phyloP scores from a whole-genome alignment of 345 rosid genomes.

The Angophora floribunda region DNA sequence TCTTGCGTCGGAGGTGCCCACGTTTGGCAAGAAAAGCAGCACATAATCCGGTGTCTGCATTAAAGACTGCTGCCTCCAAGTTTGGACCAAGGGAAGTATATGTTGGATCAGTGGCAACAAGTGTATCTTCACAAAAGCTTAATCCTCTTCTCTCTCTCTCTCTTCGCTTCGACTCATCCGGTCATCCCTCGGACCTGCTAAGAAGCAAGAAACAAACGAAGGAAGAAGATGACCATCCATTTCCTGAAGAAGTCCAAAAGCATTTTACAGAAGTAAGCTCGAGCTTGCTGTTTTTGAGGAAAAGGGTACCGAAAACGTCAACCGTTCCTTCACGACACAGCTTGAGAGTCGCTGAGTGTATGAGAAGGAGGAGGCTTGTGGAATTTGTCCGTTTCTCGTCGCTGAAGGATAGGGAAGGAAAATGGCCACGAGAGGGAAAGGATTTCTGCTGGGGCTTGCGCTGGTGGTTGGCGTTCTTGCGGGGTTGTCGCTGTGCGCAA shows the following conservation, averaged over 20 bases:
- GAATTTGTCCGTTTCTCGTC: not conserved
- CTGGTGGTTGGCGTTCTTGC: conserved; percentile 6
- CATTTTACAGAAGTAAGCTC: not conserved
- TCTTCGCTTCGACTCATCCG: too few relatives aligned
- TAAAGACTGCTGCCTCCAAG: too few relatives aligned
- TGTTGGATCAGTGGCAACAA: too few relatives aligned
- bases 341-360: not conserved
- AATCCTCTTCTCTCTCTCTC: too few relatives aligned
- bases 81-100: too few relatives aligned
- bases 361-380: not conserved
- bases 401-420: not conserved
- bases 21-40: too few relatives aligned
- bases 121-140: too few relatives aligned
- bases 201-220: not conserved
- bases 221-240: not conserved
- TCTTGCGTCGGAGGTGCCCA: too few relatives aligned
- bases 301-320: not conserved
- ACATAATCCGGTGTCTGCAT: too few relatives aligned
- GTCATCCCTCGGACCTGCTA: not conserved
- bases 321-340: not conserved
- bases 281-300: not conserved
- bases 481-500: conserved; percentile 24
- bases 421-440: not conserved
- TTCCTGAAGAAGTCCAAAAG: not conserved
- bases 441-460: not conserved